phyloP scores from a whole-genome alignment of 345 rosid genomes.

The Excoecaria agallocha region DNA sequence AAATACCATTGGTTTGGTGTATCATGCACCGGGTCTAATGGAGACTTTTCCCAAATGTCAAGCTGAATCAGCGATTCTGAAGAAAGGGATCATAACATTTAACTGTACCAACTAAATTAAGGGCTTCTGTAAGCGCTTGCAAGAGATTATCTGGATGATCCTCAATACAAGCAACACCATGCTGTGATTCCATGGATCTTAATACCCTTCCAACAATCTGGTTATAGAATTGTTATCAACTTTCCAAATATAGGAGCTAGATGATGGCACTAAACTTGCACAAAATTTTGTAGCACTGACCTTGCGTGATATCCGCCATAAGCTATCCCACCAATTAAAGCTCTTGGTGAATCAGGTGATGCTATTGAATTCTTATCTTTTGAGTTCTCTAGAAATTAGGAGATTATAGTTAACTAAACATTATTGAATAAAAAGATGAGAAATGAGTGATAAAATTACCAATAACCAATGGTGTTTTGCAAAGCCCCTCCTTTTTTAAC shows the following conservation, averaged over 20 bases:
- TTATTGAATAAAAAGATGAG: not conserved
- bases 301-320: slow-evolving; percentile 62
- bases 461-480: slow-evolving; percentile 27
- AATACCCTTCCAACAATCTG: slow-evolving; percentile 62
- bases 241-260: not conserved
- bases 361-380: slow-evolving; percentile 8
- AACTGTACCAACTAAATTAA: slow-evolving; percentile 48
- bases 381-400: slow-evolving; percentile 14
- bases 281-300: slow-evolving; percentile 17
- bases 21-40: no score
- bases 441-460: slow-evolving; percentile 15
- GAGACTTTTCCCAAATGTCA: no score
- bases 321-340: slow-evolving; percentile 51
- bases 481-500: slow-evolving; percentile 45
- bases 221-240: not conserved
- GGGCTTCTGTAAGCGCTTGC: slow-evolving; percentile 45
- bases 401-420: not conserved
- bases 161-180: slow-evolving; percentile 38
- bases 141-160: slow-evolving; percentile 45
- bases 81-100: slow-evolving; percentile 35
- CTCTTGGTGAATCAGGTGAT: slow-evolving; percentile 13
- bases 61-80: not conserved
- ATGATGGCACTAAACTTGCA: not conserved
- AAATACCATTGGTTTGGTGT: no score
- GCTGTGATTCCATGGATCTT: slow-evolving; percentile 39